Conservation (phyloP, 495 filamentous ascomycete species). For the Platismatia glauca region DNA sequence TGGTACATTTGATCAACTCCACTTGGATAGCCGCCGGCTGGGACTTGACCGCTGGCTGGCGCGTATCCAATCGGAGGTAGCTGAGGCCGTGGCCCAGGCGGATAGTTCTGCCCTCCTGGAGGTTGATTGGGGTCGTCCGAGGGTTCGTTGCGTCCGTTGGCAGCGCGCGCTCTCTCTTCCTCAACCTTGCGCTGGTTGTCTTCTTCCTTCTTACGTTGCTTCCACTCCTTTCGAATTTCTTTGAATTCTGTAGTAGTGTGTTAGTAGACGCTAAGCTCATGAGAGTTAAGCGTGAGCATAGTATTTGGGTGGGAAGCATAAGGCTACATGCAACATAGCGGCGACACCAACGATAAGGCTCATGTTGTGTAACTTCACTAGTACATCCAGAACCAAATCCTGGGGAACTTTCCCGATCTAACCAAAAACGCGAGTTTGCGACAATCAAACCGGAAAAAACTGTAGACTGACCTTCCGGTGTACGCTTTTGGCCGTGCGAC, state of each 20-base stretch:
- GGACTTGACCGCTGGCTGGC: constrained; percentile 51
- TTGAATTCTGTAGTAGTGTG: constrained; percentile 71
- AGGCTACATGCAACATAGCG: constrained; percentile 31
- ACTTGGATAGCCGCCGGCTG: constrained; percentile 57
- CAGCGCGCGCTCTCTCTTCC: constrained; percentile 73
- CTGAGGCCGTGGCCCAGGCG: constrained; percentile 52
- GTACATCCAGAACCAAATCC: constrained; percentile 23
- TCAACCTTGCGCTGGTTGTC: constrained; percentile 81
- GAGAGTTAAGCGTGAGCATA: constrained; percentile 15
- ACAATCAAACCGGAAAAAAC: constrained; percentile 12
- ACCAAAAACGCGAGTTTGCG: constrained; percentile 24
- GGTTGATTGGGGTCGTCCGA: constrained; percentile 50
- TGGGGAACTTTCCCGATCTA: constrained; percentile 27
- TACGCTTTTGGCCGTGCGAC: constrained; percentile 82
- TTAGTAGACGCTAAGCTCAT: constrained; percentile 21
- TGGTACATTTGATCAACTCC: constrained; percentile 43
- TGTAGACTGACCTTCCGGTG: constrained; percentile 77
- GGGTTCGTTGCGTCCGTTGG: constrained; percentile 48
- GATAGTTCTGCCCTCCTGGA: constrained; percentile 46
- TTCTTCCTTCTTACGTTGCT: constrained; percentile 98
- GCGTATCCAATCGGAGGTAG: constrained; percentile 83
- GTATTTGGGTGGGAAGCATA: constrained; percentile 11
- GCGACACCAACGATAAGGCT: constrained; percentile 35
- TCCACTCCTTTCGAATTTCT: constrained; percentile 98
- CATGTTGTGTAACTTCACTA: constrained; percentile 45